phyloP scores from a whole-genome alignment of 805 yeast species.

The Dipodascus geniculatus region DNA sequence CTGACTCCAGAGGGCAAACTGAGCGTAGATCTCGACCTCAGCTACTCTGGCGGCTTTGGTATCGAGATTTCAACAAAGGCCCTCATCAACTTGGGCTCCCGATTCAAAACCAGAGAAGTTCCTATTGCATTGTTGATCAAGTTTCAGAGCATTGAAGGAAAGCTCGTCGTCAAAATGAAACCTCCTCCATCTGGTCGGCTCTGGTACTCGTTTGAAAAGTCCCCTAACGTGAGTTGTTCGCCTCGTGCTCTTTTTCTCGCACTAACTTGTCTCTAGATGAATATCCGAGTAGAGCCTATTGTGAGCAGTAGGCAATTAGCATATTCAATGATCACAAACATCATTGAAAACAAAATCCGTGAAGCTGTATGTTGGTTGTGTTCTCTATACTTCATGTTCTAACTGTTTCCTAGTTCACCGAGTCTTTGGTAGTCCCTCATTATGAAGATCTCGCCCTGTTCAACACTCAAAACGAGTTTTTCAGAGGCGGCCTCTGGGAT shows the following conservation, averaged over 20 bases:
- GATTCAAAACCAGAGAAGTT: conserved; percentile 64
- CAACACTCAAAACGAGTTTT: conserved; percentile 52
- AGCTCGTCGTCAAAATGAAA: conserved; percentile 54
- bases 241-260: neutral
- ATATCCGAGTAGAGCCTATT: conserved; percentile 76
- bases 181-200: conserved; percentile 85
- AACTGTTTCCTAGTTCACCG: conserved; percentile 27
- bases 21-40: conserved; percentile 46
- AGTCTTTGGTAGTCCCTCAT: conserved; percentile 70
- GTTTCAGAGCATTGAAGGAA: conserved; percentile 60
- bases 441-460: conserved; percentile 81
- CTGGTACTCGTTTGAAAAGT: conserved; percentile 77
- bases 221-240: neutral
- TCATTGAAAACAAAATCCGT: conserved; percentile 63
- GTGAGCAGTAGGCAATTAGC: conserved; percentile 75
- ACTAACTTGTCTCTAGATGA: conserved; percentile 62
- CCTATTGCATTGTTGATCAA: conserved; percentile 61
- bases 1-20: conserved; percentile 73
- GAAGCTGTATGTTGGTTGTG: conserved; percentile 41
- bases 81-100: conserved; percentile 59
- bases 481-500: conserved; percentile 95
- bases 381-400: neutral
- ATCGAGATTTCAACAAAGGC: conserved; percentile 74
- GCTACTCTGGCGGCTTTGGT: conserved; percentile 66
- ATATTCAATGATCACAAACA: conserved; percentile 66